Conservation (phyloP, 177 flowering plant genomes). For the Vitis hybrid region DNA sequence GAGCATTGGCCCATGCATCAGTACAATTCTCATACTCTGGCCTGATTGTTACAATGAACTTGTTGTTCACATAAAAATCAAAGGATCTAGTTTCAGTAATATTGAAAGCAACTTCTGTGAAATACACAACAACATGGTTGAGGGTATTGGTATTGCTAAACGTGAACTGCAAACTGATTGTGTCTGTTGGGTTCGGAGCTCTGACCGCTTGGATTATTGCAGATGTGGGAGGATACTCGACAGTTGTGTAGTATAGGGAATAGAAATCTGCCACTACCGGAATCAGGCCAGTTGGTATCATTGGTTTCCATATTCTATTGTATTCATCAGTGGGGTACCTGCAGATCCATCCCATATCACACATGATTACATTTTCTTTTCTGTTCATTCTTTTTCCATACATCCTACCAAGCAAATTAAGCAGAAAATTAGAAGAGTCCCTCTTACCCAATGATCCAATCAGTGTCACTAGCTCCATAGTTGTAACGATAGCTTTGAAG, state of each 20-base stretch:
- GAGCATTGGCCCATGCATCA: not conserved
- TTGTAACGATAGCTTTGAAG: not conserved
- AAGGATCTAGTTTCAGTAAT: conserved; percentile 6
- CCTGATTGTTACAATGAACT: not conserved
- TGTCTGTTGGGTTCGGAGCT: conserved; percentile 1
- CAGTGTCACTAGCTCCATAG: no score
- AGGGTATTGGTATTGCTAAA: not conserved
- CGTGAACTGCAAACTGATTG: no score
- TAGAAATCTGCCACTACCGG: not conserved
- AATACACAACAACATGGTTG: not conserved
- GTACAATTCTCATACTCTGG: conserved; percentile 6
- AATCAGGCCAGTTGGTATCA: not conserved
- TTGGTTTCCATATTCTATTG: conserved; percentile 16
- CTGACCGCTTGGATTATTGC: conserved; percentile 8
- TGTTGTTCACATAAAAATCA: not conserved
- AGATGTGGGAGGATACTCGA: conserved; percentile 9
- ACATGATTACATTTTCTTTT: no score
- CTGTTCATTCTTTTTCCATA: no score
- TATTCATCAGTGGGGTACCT: conserved; percentile 24
- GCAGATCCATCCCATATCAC: not conserved
- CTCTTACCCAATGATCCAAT: not conserved
- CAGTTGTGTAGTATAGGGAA: not conserved
- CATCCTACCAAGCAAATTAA: not conserved
- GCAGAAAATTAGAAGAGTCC: not conserved
- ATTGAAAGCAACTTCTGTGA: no score